These are phyloP conservation scores for Periconia digitata DNA, from an alignment of 2,329 filamentous ascomycete genomes.

Conservation along the genomic window DNA sequence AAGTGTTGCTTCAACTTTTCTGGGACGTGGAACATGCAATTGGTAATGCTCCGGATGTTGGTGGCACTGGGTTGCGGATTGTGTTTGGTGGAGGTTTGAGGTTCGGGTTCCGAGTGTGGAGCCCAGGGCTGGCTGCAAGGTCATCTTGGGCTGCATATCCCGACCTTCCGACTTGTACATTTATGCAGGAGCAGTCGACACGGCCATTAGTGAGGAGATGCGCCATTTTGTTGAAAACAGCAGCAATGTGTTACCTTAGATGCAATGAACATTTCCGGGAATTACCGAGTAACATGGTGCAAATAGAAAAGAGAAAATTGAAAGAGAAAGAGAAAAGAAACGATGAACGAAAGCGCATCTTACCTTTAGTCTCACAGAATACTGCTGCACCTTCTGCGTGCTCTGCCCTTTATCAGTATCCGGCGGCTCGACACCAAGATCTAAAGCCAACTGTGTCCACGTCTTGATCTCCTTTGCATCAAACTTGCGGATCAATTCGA, in stretches of 20 bases:
- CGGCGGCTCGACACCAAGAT: conserved; percentile 85
- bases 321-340: neutral
- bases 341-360: conserved; percentile 12
- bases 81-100: neutral
- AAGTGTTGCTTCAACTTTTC: neutral
- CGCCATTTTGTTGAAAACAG: too few species aligned
- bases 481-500: conserved; percentile 75
- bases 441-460: conserved; percentile 84
- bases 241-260: too few species aligned
- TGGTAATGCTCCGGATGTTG: conserved; percentile 1
- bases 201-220: too few species aligned
- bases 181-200: too few species aligned
- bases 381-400: conserved; percentile 91
- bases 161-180: too few species aligned
- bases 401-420: conserved; percentile 82
- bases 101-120: neutral
- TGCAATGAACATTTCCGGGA: too few species aligned
- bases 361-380: conserved; percentile 88
- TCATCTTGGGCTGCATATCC: too few species aligned
- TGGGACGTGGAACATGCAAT: neutral
- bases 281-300: too few species aligned
- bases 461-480: conserved; percentile 86
- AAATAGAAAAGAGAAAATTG: neutral
- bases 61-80: conserved; percentile 1
- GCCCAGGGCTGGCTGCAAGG: too few species aligned